A percentile compares a stretch with the other conserved stretches of the same genome.
Evolutionary conservation across 306 rosid genomes (phyloP).

Genomic region (Hippophae rhamnoides): DNA sequence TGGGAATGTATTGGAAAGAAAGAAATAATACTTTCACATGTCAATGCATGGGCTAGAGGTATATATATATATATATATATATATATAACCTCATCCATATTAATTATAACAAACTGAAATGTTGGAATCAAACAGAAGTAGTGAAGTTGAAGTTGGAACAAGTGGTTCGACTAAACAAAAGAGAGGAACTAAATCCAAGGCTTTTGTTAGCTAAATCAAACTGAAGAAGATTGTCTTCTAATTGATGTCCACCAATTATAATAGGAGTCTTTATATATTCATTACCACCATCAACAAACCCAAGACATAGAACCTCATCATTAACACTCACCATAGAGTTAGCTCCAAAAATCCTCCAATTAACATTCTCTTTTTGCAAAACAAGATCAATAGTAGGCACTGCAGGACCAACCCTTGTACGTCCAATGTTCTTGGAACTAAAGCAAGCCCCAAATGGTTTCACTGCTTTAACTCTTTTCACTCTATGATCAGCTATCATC

Average conservation of each 20-base stretch:
- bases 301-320: conserved; percentile 16
- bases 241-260: conserved; percentile 41
- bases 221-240: conserved; percentile 37
- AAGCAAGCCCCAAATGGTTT: conserved; percentile 53
- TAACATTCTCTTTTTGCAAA: conserved; percentile 30
- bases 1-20: too few relatives aligned
- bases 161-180: conserved; percentile 21
- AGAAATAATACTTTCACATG: too few relatives aligned
- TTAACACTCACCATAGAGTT: conserved; percentile 45
- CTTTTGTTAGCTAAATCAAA: conserved; percentile 31
- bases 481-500: conserved; percentile 20
- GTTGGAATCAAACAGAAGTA: not conserved
- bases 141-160: conserved; percentile 59
- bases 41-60: too few relatives aligned
- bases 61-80: too few relatives aligned
- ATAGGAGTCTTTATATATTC: conserved; percentile 21
- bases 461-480: conserved; percentile 28
- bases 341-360: conserved; percentile 51
- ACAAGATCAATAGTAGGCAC: conserved; percentile 44
- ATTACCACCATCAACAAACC: conserved; percentile 15
- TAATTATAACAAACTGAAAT: too few relatives aligned
- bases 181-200: conserved; percentile 25
- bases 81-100: too few relatives aligned
- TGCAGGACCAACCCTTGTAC: conserved; percentile 33
- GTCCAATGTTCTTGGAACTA: conserved; percentile 13